These are phyloP conservation scores for Alternaria consortialis DNA, from an alignment of 2,329 filamentous ascomycete genomes.

Conservation along the genomic window DNA sequence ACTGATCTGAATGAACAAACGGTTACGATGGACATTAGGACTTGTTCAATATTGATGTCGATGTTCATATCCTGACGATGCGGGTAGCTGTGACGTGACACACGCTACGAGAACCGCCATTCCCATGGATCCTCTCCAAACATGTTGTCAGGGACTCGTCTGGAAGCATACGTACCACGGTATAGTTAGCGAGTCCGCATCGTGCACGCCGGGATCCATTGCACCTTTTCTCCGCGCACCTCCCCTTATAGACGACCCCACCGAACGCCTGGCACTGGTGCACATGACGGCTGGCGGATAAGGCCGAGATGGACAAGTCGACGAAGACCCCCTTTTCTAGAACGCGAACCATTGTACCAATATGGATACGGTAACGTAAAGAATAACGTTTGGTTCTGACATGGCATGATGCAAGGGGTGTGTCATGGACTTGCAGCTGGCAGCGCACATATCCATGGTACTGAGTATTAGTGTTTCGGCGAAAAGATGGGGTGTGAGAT, in stretches of 20 bases:
- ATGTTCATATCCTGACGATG: not conserved
- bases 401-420: constrained; percentile 18
- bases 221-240: not conserved
- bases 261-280: not conserved
- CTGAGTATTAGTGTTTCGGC: constrained; percentile 1
- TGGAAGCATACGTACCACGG: constrained; percentile 5
- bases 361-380: not conserved
- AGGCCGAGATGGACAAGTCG: not conserved
- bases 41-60: not conserved
- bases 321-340: constrained; percentile 7
- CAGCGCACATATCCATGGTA: constrained; percentile 12
- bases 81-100: not conserved
- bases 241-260: not conserved
- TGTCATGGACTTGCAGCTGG: constrained; percentile 6
- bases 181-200: not conserved
- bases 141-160: not conserved
- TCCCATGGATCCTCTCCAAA: not conserved
- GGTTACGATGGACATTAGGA: not conserved
- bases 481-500: not conserved
- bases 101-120: not conserved
- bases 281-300: not conserved
- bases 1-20: not conserved
- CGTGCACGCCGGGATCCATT: not conserved
- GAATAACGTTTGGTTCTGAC: constrained; percentile 13
- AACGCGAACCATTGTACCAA: constrained; percentile 14